Evolutionary conservation across 2,329 filamentous ascomycete genomes (phyloP).

Genomic region (Neopestalotiopsis sp.): DNA sequence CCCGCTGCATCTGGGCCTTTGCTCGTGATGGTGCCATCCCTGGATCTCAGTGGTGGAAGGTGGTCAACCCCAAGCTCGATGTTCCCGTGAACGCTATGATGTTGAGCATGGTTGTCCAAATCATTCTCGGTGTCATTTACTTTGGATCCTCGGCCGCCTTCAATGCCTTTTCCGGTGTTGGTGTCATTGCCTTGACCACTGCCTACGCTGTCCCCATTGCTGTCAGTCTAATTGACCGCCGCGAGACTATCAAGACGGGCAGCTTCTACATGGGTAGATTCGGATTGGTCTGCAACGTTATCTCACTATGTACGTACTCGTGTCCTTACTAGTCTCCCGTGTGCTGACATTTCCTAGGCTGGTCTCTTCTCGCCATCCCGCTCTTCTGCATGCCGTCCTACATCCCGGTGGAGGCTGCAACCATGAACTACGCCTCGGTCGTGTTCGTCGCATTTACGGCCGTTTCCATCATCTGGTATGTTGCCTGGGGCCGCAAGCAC

Average conservation of each 20-base stretch:
- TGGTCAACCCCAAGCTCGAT: constrained; percentile 66
- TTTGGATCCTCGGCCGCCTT: constrained; percentile 74
- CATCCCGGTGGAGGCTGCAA: constrained; percentile 58
- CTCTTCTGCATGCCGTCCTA: constrained; percentile 76
- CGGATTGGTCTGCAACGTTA: constrained; percentile 65
- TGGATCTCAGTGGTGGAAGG: constrained; percentile 64
- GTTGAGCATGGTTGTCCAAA: constrained; percentile 70
- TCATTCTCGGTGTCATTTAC: constrained; percentile 70
- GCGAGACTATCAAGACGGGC: constrained; percentile 62
- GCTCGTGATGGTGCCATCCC: constrained; percentile 74
- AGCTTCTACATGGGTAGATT: constrained; percentile 67
- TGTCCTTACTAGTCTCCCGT: constrained; percentile 18
- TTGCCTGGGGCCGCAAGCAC: constrained; percentile 72
- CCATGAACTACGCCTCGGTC: constrained; percentile 77
- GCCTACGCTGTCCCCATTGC: constrained; percentile 72
- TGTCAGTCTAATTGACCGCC: constrained; percentile 65
- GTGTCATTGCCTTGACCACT: constrained; percentile 72
- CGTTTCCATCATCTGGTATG: constrained; percentile 71
- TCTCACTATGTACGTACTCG: constrained; percentile 38
- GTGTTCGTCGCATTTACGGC: constrained; percentile 72
- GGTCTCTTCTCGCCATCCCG: constrained; percentile 72
- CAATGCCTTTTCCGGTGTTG: constrained; percentile 74
- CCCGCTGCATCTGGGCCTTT: constrained; percentile 73
- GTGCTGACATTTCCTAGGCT: constrained; percentile 51
- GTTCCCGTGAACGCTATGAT: constrained; percentile 76